Conservation (phyloP, 2,329 filamentous ascomycete genomes). For the Colletotrichum sp. region DNA sequence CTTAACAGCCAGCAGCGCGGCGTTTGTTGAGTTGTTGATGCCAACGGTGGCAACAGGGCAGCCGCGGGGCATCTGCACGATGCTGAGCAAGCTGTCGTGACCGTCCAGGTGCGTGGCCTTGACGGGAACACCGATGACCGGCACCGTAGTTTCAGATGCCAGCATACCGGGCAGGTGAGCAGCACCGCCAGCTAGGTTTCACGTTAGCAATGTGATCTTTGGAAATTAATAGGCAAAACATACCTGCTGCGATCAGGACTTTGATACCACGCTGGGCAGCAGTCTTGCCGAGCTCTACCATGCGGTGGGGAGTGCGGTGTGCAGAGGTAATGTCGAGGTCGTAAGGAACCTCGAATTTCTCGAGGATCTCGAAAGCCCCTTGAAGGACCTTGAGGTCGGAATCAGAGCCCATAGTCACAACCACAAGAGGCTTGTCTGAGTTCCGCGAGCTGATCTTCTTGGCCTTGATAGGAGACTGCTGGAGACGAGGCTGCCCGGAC, state of each 20-base stretch:
- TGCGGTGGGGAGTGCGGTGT: constrained; percentile 74
- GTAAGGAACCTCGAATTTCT: constrained; percentile 74
- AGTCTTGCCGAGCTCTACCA: constrained; percentile 69
- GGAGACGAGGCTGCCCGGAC: constrained; percentile 40
- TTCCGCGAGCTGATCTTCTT: constrained; percentile 27
- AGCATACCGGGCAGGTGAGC: constrained; percentile 79
- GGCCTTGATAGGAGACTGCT: constrained; percentile 21
- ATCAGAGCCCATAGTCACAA: constrained; percentile 85
- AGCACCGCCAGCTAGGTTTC: constrained; percentile 66
- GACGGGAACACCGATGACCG: constrained; percentile 80
- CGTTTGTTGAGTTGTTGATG: constrained; percentile 82
- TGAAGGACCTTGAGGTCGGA: constrained; percentile 74
- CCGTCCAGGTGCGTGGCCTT: constrained; percentile 77
- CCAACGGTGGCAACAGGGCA: constrained; percentile 78
- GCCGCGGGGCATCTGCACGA: constrained; percentile 80
- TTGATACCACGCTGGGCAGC: constrained; percentile 71
- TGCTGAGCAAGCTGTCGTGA: constrained; percentile 72
- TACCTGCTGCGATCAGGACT: constrained; percentile 72
- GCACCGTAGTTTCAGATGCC: constrained; percentile 71
- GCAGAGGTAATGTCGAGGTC: constrained; percentile 80
- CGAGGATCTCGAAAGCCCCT: constrained; percentile 69
- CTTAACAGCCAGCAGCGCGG: constrained; percentile 72
- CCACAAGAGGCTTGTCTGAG: constrained; percentile 61
- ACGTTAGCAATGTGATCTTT: background rate
- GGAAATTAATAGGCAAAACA: background rate